Evolutionary conservation across 2,329 filamentous ascomycete genomes (phyloP).

Genomic region (Diaporthe sp.): DNA sequence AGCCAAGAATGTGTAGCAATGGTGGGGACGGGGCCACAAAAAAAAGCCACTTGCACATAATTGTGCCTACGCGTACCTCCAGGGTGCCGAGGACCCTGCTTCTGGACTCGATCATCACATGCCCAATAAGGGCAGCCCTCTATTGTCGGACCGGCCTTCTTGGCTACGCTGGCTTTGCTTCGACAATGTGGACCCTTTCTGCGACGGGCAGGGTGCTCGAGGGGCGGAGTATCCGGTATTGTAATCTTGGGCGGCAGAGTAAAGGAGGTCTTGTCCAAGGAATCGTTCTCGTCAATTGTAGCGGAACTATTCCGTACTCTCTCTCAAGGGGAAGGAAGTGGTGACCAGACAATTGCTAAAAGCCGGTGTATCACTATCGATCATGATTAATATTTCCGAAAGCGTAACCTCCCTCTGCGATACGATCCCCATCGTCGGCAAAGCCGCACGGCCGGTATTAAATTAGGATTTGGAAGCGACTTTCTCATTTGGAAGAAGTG

Average conservation of each 20-base stretch:
- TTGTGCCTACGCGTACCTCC: neutral
- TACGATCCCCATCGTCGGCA: neutral
- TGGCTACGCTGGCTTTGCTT: neutral
- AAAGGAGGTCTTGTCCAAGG: neutral
- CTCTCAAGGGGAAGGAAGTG: neutral
- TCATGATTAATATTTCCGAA: neutral
- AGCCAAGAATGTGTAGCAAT: neutral
- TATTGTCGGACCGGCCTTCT: neutral
- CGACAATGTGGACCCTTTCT: neutral
- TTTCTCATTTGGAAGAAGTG: neutral
- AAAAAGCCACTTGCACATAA: slow-evolving; percentile 8
- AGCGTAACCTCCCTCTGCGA: neutral
- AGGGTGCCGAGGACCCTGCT: neutral
- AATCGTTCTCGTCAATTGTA: neutral
- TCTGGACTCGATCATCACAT: slow-evolving; percentile 2
- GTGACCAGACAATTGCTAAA: neutral
- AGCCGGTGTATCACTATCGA: neutral
- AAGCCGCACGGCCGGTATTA: neutral
- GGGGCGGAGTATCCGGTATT: slow-evolving; percentile 3
- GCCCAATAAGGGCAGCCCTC: neutral
- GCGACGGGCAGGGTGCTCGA: slow-evolving; percentile 13
- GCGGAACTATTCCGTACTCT: neutral
- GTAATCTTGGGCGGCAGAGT: neutral
- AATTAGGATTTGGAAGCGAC: neutral
- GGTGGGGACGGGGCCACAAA: neutral